Conservation (phyloP, 2,329 filamentous ascomycete genomes). For the Ramichloridium luteum region DNA sequence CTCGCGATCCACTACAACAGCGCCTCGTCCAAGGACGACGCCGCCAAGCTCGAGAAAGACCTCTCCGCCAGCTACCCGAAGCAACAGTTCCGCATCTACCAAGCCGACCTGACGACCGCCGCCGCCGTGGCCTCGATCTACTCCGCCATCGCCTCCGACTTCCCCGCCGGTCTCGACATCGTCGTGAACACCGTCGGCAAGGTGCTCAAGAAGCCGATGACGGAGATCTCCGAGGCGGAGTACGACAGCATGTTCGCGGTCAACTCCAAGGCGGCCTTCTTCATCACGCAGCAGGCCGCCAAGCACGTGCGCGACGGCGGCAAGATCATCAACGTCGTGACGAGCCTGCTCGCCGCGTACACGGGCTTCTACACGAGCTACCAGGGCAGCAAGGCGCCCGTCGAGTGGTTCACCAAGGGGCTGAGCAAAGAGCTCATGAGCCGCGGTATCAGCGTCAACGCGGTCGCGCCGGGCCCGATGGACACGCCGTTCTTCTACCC, state of each 20-base stretch:
- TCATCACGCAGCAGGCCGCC: constrained; percentile 8
- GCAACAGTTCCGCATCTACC: constrained; percentile 30
- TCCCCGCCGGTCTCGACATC: constrained; percentile 37
- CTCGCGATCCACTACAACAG: constrained; percentile 35
- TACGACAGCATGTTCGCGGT: constrained; percentile 38
- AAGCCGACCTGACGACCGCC: constrained; percentile 33
- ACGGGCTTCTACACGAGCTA: constrained; percentile 9
- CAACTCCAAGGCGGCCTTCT: constrained; percentile 11
- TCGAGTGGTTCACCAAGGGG: constrained; percentile 10
- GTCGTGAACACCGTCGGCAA: constrained; percentile 39
- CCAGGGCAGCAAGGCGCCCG: constrained; percentile 8
- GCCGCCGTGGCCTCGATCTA: constrained; percentile 32
- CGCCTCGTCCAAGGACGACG: constrained; percentile 26
- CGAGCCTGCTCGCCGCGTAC: constrained; percentile 7
- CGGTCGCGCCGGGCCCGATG: constrained; percentile 10
- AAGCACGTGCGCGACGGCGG: constrained; percentile 8
- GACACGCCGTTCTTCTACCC: constrained; percentile 11
- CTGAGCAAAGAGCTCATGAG: constrained; percentile 7
- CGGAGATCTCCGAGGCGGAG: constrained; percentile 33
- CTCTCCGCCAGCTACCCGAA: constrained; percentile 25
- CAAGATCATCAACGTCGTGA: constrained; percentile 10
- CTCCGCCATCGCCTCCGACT: constrained; percentile 26
- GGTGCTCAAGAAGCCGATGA: constrained; percentile 37
- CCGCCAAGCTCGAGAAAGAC: constrained; percentile 26
- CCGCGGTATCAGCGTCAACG: constrained; percentile 7